Conservation (phyloP, 495 filamentous ascomycete species). For the Cladorrhinum samala region DNA sequence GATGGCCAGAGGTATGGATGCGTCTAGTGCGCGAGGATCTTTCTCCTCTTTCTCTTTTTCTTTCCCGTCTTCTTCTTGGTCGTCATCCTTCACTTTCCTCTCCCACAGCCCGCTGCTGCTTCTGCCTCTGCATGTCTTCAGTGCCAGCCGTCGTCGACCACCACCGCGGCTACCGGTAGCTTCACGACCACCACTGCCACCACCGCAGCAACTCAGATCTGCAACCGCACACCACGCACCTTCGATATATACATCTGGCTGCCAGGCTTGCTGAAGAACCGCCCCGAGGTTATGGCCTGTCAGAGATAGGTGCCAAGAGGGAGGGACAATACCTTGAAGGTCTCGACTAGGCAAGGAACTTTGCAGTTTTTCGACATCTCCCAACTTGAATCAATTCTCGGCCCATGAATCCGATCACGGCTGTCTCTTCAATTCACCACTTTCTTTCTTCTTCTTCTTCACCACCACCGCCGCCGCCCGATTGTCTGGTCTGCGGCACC, state of each 20-base stretch:
- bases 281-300: too few relatives aligned
- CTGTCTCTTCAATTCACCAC: constrained; percentile 9
- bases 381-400: too few relatives aligned
- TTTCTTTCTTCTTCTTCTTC: background rate
- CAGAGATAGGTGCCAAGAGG: background rate
- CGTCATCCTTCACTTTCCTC: background rate
- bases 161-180: background rate
- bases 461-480: background rate
- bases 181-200: background rate
- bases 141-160: background rate
- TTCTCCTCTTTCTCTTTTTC: constrained; percentile 12
- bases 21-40: constrained; percentile 23
- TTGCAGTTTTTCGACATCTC: too few relatives aligned
- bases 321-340: background rate
- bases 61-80: background rate
- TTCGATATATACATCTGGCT: too few relatives aligned
- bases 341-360: background rate
- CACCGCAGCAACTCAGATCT: background rate
- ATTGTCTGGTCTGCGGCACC: background rate
- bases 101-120: background rate
- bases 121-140: background rate
- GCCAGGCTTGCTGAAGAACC: too few relatives aligned
- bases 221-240: background rate
- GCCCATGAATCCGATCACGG: constrained; percentile 20
- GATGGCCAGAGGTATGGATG: constrained; percentile 26